Conservation (phyloP, 352 stramenopile genomes). For the Phytophthora pisi region DNA sequence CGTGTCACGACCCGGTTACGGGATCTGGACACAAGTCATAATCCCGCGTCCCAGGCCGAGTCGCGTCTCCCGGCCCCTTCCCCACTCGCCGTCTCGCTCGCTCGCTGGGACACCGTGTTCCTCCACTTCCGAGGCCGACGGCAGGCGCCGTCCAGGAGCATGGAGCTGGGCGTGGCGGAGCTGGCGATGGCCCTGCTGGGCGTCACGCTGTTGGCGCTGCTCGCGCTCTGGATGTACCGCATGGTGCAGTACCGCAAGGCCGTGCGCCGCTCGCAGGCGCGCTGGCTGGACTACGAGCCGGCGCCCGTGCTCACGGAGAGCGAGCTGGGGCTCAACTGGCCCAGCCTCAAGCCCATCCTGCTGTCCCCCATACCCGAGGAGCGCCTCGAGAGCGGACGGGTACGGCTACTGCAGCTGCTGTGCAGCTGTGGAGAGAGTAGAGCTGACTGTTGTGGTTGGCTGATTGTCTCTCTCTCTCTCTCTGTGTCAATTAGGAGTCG, state of each 20-base stretch:
- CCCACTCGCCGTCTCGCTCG: not conserved
- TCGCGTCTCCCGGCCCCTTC: not conserved
- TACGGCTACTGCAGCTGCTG: constrained; percentile 14
- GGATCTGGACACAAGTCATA: too few species aligned
- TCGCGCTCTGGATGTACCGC: constrained; percentile 61
- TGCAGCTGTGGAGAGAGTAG: too few species aligned
- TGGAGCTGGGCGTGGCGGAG: constrained; percentile 51
- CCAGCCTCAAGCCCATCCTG: constrained; percentile 55
- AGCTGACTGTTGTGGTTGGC: not conserved
- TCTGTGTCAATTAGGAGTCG: constrained; percentile 40
- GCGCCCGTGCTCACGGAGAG: constrained; percentile 34
- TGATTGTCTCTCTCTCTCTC: too few species aligned
- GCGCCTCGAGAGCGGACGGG: constrained; percentile 51
- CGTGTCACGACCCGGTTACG: too few species aligned
- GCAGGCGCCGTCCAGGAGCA: constrained; percentile 33
- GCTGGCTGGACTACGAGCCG: constrained; percentile 66
- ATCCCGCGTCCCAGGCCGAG: constrained; percentile 13
- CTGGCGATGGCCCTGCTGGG: constrained; percentile 48
- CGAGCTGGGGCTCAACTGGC: constrained; percentile 52
- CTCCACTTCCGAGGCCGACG: constrained; percentile 33
- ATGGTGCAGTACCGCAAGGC: constrained; percentile 69
- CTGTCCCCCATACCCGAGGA: constrained; percentile 79
- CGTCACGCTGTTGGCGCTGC: constrained; percentile 42
- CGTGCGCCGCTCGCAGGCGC: constrained; percentile 62
- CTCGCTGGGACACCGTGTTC: constrained; percentile 17